Conservation (phyloP, 495 filamentous ascomycete species). For the Terfezia claveryi region DNA sequence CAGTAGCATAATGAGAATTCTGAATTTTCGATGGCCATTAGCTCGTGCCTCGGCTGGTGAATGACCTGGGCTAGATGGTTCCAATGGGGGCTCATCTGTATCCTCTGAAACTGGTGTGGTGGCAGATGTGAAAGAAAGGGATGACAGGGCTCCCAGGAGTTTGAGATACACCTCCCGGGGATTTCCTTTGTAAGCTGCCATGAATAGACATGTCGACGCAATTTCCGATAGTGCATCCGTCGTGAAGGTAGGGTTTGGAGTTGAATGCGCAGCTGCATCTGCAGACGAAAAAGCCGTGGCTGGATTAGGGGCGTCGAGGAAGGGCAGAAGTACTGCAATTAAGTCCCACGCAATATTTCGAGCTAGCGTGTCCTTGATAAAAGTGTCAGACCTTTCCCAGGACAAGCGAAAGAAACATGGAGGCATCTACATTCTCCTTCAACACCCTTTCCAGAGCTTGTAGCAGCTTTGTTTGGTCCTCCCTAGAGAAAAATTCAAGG, state of each 20-base stretch:
- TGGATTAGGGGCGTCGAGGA: slow-evolving; percentile 33
- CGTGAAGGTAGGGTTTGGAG: neutral
- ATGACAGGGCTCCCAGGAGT: slow-evolving; percentile 43
- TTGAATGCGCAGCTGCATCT: slow-evolving; percentile 9
- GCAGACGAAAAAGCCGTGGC: slow-evolving; percentile 22
- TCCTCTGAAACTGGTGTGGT: slow-evolving; percentile 13
- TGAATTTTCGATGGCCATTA: slow-evolving; percentile 34
- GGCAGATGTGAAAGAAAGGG: slow-evolving; percentile 26
- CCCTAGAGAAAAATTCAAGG: slow-evolving; percentile 12
- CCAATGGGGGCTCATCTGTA: neutral
- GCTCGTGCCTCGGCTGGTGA: neutral
- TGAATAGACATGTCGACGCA: slow-evolving; percentile 9
- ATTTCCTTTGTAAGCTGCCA: slow-evolving; percentile 60
- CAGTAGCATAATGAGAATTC: slow-evolving; percentile 56
- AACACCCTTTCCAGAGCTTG: slow-evolving; percentile 10
- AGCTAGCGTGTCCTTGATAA: slow-evolving; percentile 33
- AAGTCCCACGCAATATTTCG: slow-evolving; percentile 93
- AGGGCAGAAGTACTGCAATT: slow-evolving; percentile 60
- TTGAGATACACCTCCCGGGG: slow-evolving; percentile 86
- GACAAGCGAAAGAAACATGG: neutral
- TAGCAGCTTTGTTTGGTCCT: slow-evolving; percentile 15
- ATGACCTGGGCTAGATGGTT: neutral
- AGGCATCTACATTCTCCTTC: slow-evolving; percentile 10
- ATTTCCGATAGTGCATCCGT: neutral
- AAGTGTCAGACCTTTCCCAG: neutral